These are phyloP conservation scores for Globisporangium apiculatum DNA, from an alignment of 352 stramenopile species.

Conservation along the genomic window DNA sequence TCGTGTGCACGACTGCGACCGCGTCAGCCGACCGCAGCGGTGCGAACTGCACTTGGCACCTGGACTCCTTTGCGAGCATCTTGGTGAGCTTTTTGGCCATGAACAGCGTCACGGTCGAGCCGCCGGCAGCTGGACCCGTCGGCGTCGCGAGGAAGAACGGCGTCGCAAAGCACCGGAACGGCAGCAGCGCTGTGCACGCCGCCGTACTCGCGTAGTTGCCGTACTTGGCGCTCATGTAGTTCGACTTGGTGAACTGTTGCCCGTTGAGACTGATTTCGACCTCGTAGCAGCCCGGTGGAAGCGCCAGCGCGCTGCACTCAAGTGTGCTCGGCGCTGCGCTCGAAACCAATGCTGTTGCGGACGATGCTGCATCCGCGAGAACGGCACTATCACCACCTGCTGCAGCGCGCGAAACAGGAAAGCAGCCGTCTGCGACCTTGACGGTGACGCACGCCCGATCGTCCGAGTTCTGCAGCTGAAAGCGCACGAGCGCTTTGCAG, in stretches of 20 bases:
- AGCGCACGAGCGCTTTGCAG: constrained; percentile 36
- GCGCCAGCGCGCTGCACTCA: constrained; percentile 29
- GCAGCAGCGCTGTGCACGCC: constrained; percentile 45
- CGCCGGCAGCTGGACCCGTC: constrained; percentile 50
- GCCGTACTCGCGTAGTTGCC: constrained; percentile 52
- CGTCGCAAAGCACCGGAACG: constrained; percentile 47
- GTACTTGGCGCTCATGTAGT: constrained; percentile 49
- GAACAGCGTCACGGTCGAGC: constrained; percentile 50
- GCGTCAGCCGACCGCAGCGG: constrained; percentile 18
- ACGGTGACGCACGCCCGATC: constrained; percentile 10
- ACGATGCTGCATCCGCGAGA: not conserved
- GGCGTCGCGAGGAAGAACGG: constrained; percentile 60
- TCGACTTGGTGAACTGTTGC: constrained; percentile 52
- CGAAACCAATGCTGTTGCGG: not conserved
- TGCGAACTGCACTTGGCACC: constrained; percentile 56
- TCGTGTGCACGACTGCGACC: not conserved
- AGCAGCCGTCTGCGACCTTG: constrained; percentile 23
- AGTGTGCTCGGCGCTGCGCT: constrained; percentile 2
- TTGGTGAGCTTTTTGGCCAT: constrained; percentile 43
- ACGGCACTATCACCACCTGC: not conserved
- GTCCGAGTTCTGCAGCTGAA: constrained; percentile 29
- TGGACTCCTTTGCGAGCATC: constrained; percentile 36
- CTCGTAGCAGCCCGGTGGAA: constrained; percentile 41
- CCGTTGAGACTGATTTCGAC: constrained; percentile 62
- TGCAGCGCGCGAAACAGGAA: constrained; percentile 8